Evolutionary conservation across 2,329 filamentous ascomycete genomes (phyloP).

Genomic region (Colletotrichum nymphaeae): DNA sequence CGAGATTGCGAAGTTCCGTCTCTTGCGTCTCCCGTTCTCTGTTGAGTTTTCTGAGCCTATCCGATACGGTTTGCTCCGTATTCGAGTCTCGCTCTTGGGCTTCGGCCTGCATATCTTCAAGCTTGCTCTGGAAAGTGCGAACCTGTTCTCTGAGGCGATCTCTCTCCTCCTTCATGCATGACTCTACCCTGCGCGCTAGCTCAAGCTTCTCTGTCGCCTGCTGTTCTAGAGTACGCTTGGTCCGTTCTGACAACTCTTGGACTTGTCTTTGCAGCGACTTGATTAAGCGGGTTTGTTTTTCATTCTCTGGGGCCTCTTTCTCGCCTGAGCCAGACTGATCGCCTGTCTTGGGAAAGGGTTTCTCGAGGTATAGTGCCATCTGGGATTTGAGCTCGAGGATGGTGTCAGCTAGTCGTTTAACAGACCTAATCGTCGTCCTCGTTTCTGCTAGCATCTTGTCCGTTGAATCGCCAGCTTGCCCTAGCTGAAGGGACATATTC

Average conservation of each 20-base stretch:
- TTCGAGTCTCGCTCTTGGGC: not conserved
- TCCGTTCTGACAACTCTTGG: not conserved
- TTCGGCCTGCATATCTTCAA: not conserved
- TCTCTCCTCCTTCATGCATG: not conserved
- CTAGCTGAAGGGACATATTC: not conserved
- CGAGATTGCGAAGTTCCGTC: not conserved
- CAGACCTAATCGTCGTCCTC: not conserved
- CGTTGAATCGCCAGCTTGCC: not conserved
- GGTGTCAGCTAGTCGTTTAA: not conserved
- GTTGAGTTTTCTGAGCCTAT: not conserved
- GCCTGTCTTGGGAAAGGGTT: not conserved
- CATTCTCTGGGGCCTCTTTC: not conserved
- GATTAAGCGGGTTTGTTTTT: not conserved
- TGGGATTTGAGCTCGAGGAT: not conserved
- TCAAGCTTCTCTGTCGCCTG: not conserved
- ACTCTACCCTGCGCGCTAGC: not conserved
- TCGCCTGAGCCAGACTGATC: not conserved
- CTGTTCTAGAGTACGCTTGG: not conserved
- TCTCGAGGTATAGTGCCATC: not conserved
- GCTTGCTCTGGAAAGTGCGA: not conserved
- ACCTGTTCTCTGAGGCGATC: not conserved
- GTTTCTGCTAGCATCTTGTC: slow-evolving; percentile 1
- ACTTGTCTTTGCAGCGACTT: not conserved
- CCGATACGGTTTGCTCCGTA: not conserved
- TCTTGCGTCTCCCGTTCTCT: not conserved